Conservation (phyloP, 192 early-diverging fungal species). For the Pilaira anomala region DNA sequence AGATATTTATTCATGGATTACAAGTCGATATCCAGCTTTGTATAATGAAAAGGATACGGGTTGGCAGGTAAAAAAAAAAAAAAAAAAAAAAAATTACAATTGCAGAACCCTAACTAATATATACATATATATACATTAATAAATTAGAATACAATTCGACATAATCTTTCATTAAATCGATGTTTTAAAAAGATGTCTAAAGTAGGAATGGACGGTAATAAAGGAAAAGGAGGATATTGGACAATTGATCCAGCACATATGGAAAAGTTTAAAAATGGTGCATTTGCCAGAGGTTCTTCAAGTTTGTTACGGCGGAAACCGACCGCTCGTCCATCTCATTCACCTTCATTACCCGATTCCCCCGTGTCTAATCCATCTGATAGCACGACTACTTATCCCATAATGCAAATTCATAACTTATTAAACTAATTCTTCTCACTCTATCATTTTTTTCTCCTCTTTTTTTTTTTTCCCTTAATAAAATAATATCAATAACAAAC, state of each 20-base stretch:
- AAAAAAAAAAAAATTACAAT: no score
- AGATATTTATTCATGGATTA: conserved; percentile 88
- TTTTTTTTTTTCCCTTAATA: no score
- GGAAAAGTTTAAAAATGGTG: conserved; percentile 37
- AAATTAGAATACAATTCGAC: conserved; percentile 81
- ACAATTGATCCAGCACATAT: conserved; percentile 43
- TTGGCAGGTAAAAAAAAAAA: conserved; percentile 66
- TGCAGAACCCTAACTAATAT: no score
- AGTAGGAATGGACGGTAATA: conserved; percentile 42
- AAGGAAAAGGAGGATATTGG: conserved; percentile 73
- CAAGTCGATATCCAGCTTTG: conserved; percentile 69
- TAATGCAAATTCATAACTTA: conserved; percentile 29
- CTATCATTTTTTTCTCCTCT: no score
- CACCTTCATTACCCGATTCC: not conserved
- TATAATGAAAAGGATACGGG: conserved; percentile 67
- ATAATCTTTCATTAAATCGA: conserved; percentile 87
- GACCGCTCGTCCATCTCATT: not conserved
- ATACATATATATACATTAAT: no score
- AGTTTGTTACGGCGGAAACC: conserved; percentile 20
- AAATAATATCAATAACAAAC: no score
- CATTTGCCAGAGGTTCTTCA: conserved; percentile 35
- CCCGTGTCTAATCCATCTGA: not conserved
- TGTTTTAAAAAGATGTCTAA: conserved; percentile 73
- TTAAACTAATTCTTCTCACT: conserved; percentile 14
- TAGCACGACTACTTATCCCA: not conserved